Conservation (phyloP, 352 stramenopile species). For the Labyrinthula sp. region DNA sequence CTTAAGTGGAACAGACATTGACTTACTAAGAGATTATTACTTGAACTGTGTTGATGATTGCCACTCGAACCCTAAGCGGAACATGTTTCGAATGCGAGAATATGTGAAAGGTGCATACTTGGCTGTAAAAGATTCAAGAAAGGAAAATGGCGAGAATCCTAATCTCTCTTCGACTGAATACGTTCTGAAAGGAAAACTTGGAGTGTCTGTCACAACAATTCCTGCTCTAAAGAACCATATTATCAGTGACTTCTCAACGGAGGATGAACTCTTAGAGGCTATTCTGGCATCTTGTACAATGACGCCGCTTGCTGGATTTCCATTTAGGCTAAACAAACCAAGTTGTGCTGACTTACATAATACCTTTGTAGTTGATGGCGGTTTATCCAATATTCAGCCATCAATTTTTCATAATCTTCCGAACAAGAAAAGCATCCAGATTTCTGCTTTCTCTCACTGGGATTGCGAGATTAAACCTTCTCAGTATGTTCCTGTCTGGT, state of each 20-base stretch:
- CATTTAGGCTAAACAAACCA: slow-evolving; percentile 44
- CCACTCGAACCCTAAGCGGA: slow-evolving; percentile 39
- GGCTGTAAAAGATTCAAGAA: slow-evolving; percentile 6
- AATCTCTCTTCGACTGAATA: no score
- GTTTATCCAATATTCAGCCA: slow-evolving; percentile 54
- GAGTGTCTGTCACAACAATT: slow-evolving; percentile 21
- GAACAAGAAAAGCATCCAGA: slow-evolving; percentile 46
- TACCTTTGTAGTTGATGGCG: slow-evolving; percentile 61
- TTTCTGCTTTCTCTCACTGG: slow-evolving; percentile 60
- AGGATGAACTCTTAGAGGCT: slow-evolving; percentile 43
- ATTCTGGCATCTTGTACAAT: slow-evolving; percentile 54
- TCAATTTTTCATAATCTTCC: no score
- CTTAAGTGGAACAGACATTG: slow-evolving; percentile 48
- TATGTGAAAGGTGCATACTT: slow-evolving; percentile 44
- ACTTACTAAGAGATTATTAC: slow-evolving; percentile 46
- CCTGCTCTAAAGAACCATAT: slow-evolving; percentile 46
- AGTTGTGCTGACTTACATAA: slow-evolving; percentile 25
- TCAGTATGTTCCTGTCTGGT: slow-evolving; percentile 63
- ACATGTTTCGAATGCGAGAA: slow-evolving; percentile 45
- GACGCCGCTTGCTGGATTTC: slow-evolving; percentile 49
- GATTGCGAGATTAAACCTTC: slow-evolving; percentile 61
- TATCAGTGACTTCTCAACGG: slow-evolving; percentile 43
- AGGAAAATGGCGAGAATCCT: no score
- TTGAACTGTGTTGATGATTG: slow-evolving; percentile 40
- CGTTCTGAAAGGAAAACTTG: slow-evolving; percentile 4